Conservation (phyloP, 108 stramenopile genomes). For the Phaeodactylum tricornutum region DNA sequence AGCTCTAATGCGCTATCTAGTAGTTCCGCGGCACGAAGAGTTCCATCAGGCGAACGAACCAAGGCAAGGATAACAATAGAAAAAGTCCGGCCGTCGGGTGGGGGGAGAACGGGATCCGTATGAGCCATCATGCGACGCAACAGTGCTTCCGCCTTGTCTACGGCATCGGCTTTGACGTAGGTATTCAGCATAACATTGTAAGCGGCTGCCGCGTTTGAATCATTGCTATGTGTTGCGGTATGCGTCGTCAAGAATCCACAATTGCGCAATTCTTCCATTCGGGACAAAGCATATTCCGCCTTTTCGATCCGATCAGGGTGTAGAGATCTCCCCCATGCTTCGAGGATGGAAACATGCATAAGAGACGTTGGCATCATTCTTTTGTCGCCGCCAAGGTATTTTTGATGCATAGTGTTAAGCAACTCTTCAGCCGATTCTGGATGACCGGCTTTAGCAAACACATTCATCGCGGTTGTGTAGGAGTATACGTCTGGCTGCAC, state of each 20-base stretch:
- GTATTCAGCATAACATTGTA: neutral
- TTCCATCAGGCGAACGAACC: neutral
- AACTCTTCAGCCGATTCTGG: conserved; percentile 1
- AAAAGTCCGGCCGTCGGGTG: neutral
- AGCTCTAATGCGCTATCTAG: neutral
- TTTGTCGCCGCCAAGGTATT: neutral
- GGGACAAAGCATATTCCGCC: neutral
- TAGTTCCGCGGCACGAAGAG: neutral
- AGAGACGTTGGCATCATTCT: neutral
- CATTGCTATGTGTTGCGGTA: neutral
- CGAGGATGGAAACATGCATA: neutral
- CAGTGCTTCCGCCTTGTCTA: neutral
- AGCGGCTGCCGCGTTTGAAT: too few relatives aligned
- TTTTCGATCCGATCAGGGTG: neutral
- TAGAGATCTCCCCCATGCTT: neutral
- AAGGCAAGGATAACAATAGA: neutral
- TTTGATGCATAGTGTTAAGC: neutral
- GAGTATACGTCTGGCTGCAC: neutral
- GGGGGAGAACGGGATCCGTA: neutral
- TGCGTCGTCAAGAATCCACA: neutral
- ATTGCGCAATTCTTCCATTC: neutral
- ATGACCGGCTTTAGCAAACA: neutral
- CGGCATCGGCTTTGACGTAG: neutral
- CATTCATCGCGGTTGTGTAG: neutral
- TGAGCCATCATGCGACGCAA: neutral